Evolutionary conservation across 176 grass and related monocot genomes (phyloP), one percentile per base, ranked within the genome.

Genomic region (Poa pratensis): DNA sequence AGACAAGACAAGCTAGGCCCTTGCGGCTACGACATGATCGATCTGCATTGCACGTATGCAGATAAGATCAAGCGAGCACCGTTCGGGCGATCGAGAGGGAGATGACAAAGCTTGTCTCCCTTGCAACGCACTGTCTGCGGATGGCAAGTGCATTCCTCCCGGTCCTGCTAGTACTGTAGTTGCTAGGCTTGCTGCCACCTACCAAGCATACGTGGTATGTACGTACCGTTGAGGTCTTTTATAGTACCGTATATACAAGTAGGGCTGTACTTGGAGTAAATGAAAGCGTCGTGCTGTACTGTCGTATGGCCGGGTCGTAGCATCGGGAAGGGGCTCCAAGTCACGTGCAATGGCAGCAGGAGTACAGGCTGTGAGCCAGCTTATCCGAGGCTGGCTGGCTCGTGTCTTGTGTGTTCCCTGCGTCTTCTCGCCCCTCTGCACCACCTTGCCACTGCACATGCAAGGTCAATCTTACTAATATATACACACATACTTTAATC

Each of bases 311-410:
- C 22, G 23, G 23, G 59, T 68, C 69, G 37, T 39, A 39, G 81
- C 62, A 37, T 68, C 60, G 20, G 58, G 12, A 59, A 73, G 24
- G 76, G 1, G 30, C 73, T 63, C 80, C 1, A 45, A 26, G 81
- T 73, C 62, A 85, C 62, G 70, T 76, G 37, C 51, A 42, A 53
- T 34, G 77, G 28, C 28, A 30, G 88, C 69, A 69, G 69, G 37
- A 80, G 50, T 66, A 72, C 77, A 89, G 71, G 55, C 55, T 82
- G 65, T 78, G 53, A 65, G 58, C 64, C 88, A 86, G 83, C 83
- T 65, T 78, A 77, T 65, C 79, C 73, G 16, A 45, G 26, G 52
- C 64, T 79, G 35, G 52, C 73, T 79, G 43, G 65, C 32, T 30
- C 28, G 28, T 30, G 28, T 10, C 46, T 26, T 50, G 61, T 50